These are phyloP conservation scores for Komagataella populi DNA, from an alignment of 805 yeast genomes.

Conservation along the genomic window DNA sequence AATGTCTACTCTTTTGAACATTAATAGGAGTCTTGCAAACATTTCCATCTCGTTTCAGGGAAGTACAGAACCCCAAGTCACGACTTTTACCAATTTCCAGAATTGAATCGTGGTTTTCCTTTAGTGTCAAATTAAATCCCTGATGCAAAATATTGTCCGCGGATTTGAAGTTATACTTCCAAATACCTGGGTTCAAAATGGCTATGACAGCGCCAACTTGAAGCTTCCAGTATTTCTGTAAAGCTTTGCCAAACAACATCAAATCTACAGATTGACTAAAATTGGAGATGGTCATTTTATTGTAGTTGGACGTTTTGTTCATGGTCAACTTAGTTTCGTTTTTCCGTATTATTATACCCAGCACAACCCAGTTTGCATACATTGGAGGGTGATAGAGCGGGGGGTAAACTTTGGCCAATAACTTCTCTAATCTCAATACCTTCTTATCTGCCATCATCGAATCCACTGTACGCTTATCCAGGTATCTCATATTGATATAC, in stretches of 20 bases:
- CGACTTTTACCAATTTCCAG: conserved; percentile 63
- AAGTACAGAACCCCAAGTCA: conserved; percentile 55
- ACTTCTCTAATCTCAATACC: conserved; percentile 40
- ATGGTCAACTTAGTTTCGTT: conserved; percentile 34
- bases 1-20: conserved; percentile 33
- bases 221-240: conserved; percentile 59
- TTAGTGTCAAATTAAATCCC: conserved; percentile 43
- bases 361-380: conserved; percentile 64
- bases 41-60: conserved; percentile 29
- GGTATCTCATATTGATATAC: conserved; percentile 30
- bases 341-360: conserved; percentile 58
- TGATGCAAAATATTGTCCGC: conserved; percentile 12
- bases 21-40: conserved; percentile 54
- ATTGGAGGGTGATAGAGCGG: conserved; percentile 59
- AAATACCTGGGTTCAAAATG: conserved; percentile 60
- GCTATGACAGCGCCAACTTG: conserved; percentile 64
- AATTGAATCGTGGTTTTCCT: conserved; percentile 34
- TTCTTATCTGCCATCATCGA: conserved; percentile 32
- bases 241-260: conserved; percentile 53
- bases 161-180: conserved; percentile 14
- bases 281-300: conserved; percentile 54
- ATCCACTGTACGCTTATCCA: conserved; percentile 21
- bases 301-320: conserved; percentile 30
- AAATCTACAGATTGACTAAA: conserved; percentile 47
- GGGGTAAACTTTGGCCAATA: conserved; percentile 52